A percentile compares a stretch with the other conserved stretches of the same genome.
Evolutionary conservation across 768 basidiomycete genomes (phyloP).

Genomic region (Arthromyces matolae): DNA sequence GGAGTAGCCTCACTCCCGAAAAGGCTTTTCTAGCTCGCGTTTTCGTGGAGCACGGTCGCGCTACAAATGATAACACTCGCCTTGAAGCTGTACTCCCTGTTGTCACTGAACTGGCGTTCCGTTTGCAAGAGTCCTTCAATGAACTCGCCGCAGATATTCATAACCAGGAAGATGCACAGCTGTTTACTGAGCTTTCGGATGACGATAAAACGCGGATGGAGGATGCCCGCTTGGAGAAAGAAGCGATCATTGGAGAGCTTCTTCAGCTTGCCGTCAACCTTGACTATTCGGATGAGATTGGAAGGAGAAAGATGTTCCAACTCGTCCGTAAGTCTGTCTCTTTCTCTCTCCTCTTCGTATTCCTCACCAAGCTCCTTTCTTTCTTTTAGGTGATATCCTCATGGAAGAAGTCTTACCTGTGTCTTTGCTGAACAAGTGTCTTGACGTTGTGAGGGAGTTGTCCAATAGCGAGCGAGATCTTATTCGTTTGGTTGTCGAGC

Average conservation of each 20-base stretch:
- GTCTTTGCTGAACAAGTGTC: conserved; percentile 62
- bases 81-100: conserved; percentile 77
- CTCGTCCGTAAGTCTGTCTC: conserved; percentile 64
- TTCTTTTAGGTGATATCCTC: conserved; percentile 90
- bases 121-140: conserved; percentile 71
- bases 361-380: no score
- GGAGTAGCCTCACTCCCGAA: conserved; percentile 67
- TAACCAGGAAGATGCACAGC: conserved; percentile 20
- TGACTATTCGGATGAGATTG: conserved; percentile 92
- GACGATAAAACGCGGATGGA: conserved; percentile 40
- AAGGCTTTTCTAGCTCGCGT: conserved; percentile 79
- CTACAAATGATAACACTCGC: conserved; percentile 53
- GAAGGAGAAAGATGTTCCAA: conserved; percentile 81
- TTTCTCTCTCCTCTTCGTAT: conserved; percentile 1
- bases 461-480: conserved; percentile 77
- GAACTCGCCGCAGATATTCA: conserved; percentile 26
- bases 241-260: conserved; percentile 78
- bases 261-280: conserved; percentile 72
- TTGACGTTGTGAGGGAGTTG: conserved; percentile 78
- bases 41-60: conserved; percentile 74
- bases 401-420: conserved; percentile 67
- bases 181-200: conserved; percentile 22
- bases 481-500: conserved; percentile 85
- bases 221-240: conserved; percentile 46
- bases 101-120: conserved; percentile 77